Evolutionary conservation across 352 stramenopile genomes (phyloP).

Genomic region (Phytophthora kernoviae): DNA sequence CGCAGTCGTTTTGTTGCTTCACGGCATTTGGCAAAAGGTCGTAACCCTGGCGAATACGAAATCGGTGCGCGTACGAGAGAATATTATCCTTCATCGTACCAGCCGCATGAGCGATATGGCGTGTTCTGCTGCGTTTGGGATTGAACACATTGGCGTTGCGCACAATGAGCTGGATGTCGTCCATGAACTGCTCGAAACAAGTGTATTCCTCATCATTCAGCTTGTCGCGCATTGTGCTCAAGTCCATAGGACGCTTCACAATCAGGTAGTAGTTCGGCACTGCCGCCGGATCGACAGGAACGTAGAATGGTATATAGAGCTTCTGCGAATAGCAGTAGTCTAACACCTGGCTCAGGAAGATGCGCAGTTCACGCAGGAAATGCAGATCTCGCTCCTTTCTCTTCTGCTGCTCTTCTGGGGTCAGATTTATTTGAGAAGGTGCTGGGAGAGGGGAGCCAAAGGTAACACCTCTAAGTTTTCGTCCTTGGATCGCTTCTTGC

Average conservation of each 20-base stretch:
- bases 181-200: slow-evolving; percentile 87
- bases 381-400: slow-evolving; percentile 81
- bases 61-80: slow-evolving; percentile 85
- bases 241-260: slow-evolving; percentile 87
- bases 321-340: slow-evolving; percentile 82
- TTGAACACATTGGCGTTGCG: slow-evolving; percentile 92
- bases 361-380: slow-evolving; percentile 85
- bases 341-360: slow-evolving; percentile 86
- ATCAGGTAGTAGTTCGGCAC: slow-evolving; percentile 92
- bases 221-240: slow-evolving; percentile 89
- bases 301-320: slow-evolving; percentile 69
- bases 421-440: slow-evolving; percentile 29
- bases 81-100: slow-evolving; percentile 91
- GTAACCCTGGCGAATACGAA: slow-evolving; percentile 86
- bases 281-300: slow-evolving; percentile 70
- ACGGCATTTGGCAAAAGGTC: slow-evolving; percentile 90
- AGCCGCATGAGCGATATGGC: slow-evolving; percentile 81
- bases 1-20: slow-evolving; percentile 74
- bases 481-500: slow-evolving; percentile 22
- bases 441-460: slow-evolving; percentile 55
- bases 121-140: slow-evolving; percentile 72
- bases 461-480: slow-evolving; percentile 61
- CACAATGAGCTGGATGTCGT: slow-evolving; percentile 89
- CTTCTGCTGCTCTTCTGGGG: slow-evolving; percentile 42
- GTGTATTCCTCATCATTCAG: slow-evolving; percentile 91